Conservation (phyloP, 345 rosid species). For the Raphanus raphanistrum region DNA sequence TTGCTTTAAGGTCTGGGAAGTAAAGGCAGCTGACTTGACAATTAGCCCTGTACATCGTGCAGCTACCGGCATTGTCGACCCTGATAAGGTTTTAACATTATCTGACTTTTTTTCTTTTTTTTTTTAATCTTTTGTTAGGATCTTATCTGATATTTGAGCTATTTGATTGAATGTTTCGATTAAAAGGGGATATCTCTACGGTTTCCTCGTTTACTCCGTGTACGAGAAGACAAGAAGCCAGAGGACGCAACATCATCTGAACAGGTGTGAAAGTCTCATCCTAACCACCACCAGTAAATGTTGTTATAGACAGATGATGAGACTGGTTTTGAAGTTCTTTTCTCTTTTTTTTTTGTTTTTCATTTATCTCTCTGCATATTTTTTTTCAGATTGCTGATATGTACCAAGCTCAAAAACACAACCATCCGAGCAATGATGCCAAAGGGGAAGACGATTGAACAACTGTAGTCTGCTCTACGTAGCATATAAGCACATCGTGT, state of each 20-base stretch:
- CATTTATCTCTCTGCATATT: not conserved
- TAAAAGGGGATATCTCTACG: slow-evolving; percentile 74
- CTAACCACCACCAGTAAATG: not conserved
- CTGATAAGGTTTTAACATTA: slow-evolving; percentile 61
- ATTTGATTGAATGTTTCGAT: not conserved
- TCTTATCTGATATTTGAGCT: not conserved
- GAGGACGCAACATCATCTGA: slow-evolving; percentile 73
- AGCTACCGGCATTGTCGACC: slow-evolving; percentile 79
- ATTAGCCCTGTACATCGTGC: slow-evolving; percentile 93
- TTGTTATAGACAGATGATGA: not conserved
- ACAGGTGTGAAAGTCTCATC: slow-evolving; percentile 65
- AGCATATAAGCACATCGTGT: slow-evolving; percentile 1
- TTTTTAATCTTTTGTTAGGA: slow-evolving; percentile 2
- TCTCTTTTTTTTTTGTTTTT: not conserved
- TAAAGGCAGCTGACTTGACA: slow-evolving; percentile 94
- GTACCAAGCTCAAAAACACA: slow-evolving; percentile 74
- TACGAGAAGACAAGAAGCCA: slow-evolving; percentile 74
- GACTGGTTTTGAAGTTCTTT: not conserved
- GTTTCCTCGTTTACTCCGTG: slow-evolving; percentile 68
- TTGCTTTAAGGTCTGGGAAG: slow-evolving; percentile 86
- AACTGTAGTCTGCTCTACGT: slow-evolving; percentile 1
- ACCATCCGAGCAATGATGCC: slow-evolving; percentile 61
- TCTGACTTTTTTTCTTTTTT: not conserved
- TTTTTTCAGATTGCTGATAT: slow-evolving; percentile 79
- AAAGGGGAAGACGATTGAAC: slow-evolving; percentile 68